A percentile compares a stretch with the other conserved stretches of the same genome.
phyloP scores from a whole-genome alignment of 495 filamentous ascomycete species.

The Trichoderma parareesei region DNA sequence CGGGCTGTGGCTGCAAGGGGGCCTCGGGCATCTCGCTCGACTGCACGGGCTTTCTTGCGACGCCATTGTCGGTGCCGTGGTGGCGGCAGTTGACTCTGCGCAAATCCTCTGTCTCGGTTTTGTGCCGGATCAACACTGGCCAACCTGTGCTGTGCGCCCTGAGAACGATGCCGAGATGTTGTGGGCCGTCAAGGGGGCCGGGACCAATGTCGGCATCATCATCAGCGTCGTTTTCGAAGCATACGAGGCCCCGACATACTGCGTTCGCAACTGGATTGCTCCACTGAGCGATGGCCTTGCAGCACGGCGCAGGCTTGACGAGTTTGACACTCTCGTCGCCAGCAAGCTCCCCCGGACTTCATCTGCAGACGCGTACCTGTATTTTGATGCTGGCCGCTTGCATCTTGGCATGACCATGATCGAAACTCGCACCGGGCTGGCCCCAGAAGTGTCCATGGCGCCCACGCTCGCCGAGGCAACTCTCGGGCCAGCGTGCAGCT shows the following conservation, averaged over 20 bases:
- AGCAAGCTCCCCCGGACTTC: constrained; percentile 32
- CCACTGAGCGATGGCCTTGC: constrained; percentile 34
- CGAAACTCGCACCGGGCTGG: constrained; percentile 26
- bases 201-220: constrained; percentile 57
- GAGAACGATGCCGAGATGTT: constrained; percentile 47
- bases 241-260: constrained; percentile 36
- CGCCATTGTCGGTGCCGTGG: constrained; percentile 49
- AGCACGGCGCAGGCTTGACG: constrained; percentile 28
- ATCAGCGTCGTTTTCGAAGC: constrained; percentile 50
- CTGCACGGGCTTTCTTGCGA: constrained; percentile 53
- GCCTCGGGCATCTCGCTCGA: constrained; percentile 53
- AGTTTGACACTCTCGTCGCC: constrained; percentile 35
- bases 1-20: constrained; percentile 57
- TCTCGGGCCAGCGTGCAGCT: constrained; percentile 31
- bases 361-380: constrained; percentile 54
- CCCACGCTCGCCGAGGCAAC: constrained; percentile 18
- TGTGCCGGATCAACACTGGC: constrained; percentile 43
- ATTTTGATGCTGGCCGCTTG: constrained; percentile 39
- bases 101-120: constrained; percentile 41
- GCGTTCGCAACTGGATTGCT: constrained; percentile 42
- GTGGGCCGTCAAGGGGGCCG: constrained; percentile 55
- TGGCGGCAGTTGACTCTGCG: constrained; percentile 48
- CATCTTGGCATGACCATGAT: constrained; percentile 49
- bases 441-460: constrained; percentile 15
- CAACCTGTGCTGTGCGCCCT: constrained; percentile 36